A percentile compares a stretch with the other conserved stretches of the same genome.
These are phyloP conservation scores for Manihot esculenta DNA, from an alignment of 441 rosid species.

Conservation along the genomic window DNA sequence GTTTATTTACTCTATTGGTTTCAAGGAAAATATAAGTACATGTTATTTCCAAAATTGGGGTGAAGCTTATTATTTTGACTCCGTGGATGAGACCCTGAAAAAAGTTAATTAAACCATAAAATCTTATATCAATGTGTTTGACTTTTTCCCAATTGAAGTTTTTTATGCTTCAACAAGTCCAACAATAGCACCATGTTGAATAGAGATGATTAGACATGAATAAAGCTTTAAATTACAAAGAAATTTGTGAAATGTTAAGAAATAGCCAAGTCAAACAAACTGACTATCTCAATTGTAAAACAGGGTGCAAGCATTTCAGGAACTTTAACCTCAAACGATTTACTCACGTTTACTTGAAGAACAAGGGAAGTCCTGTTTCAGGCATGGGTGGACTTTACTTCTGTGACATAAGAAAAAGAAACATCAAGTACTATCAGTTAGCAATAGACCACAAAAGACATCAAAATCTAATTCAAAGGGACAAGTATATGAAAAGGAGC, in stretches of 20 bases:
- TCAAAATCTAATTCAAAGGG: background rate
- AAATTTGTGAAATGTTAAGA: background rate
- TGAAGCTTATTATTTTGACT: background rate
- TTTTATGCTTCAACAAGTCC: background rate
- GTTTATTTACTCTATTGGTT: background rate
- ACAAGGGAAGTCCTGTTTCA: conserved; percentile 65
- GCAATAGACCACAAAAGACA: background rate
- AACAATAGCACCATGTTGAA: too few relatives aligned
- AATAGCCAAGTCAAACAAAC: background rate
- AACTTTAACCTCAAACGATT: background rate
- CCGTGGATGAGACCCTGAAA: background rate
- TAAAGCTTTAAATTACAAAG: background rate
- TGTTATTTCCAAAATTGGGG: background rate
- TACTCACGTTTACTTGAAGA: conserved; percentile 50
- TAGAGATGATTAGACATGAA: background rate
- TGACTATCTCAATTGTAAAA: background rate
- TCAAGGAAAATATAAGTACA: background rate
- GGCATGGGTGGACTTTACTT: conserved; percentile 54
- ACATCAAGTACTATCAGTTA: background rate
- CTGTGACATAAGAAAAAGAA: conserved; percentile 41
- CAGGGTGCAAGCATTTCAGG: background rate
- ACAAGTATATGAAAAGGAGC: background rate
- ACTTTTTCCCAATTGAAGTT: background rate
- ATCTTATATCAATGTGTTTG: background rate
- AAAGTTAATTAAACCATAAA: background rate